Evolutionary conservation across 208 protist genomes (phyloP), one percentile per base, ranked within the genome.

Genomic region (Leishmania arabica): DNA sequence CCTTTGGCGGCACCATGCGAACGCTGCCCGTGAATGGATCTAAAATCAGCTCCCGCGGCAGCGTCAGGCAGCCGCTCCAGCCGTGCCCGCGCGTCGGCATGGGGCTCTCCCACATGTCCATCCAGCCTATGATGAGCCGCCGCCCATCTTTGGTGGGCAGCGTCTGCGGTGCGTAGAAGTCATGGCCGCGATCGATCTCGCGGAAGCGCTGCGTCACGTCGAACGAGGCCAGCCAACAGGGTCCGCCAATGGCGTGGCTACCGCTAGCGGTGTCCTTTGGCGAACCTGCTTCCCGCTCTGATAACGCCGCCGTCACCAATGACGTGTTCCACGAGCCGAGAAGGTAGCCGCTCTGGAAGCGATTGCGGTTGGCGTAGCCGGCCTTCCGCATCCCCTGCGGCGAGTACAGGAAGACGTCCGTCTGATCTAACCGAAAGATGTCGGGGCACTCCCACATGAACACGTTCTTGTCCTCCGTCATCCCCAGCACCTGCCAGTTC

Each of bases 161-260:
- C 0, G 80, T 87, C 80, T 90, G 86, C 27, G 86, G 54, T 0
- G 83, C 80, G 80, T 90, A 90, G 78, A 88, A 90, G 83, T 90
- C 86, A 51, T 84, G 77, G 42, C 86, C 86, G 58, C 75, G 51
- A 65, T 90, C 86, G 7, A 90, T 69, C 81, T 90, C 86, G 5
- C 65, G 69, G 64, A 90, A 90, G 66, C 79, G 72, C 56, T 62
- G 60, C 31, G 77, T 79, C 21, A 88, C 81, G 31, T 69, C 60
- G 49, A 85, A 88, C 19, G 58, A 47, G 11, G 70, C 75, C 62
- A 80, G 47, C 45, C 62, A 37, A 75, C 75, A 7, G 54, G 65
- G 24, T 66, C 31, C 31, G 45, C 5, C 45, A 47, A 47, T 11
- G 45, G 45, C 45, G 45, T 47, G 45, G 8, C 45, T 9, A 13